Evolutionary conservation across 176 grass and related monocot species (phyloP).

Genomic region (Phragmites australis): DNA sequence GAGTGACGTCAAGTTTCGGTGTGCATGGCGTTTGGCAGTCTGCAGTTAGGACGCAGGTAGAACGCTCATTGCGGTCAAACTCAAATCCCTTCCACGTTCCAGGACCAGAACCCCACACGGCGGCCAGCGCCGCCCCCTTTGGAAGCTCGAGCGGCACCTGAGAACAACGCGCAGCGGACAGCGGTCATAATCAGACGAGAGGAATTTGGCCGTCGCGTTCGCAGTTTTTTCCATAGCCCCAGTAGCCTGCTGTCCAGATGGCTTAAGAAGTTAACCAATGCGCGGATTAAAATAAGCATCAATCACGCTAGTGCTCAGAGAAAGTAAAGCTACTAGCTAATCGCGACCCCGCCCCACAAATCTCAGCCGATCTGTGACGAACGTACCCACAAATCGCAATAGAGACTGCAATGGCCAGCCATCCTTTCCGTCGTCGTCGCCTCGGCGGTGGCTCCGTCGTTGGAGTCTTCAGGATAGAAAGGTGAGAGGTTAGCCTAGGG

Average conservation of each 20-base stretch:
- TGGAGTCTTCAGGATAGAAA: conserved; percentile 2
- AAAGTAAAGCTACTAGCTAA: conserved; percentile 21
- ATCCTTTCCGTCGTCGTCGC: conserved; percentile 1
- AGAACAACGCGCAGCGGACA: neutral
- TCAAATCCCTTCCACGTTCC: neutral
- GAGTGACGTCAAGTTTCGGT: conserved; percentile 10
- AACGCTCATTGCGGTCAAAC: neutral
- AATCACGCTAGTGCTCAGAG: conserved; percentile 42
- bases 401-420: conserved; percentile 2
- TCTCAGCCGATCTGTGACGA: conserved; percentile 25
- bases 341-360: neutral
- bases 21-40: conserved; percentile 10
- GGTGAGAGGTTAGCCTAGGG: conserved; percentile 1
- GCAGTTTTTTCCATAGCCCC: neutral
- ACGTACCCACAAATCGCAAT: neutral
- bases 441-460: neutral
- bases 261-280: neutral
- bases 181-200: conserved; percentile 14
- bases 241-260: neutral
- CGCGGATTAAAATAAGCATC: conserved; percentile 45
- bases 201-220: neutral
- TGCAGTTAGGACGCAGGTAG: neutral
- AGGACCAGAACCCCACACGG: neutral
- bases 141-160: neutral
- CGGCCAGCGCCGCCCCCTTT: neutral